Conservation (phyloP, 495 filamentous ascomycete genomes). For the Antarctomyces pellizariae region DNA sequence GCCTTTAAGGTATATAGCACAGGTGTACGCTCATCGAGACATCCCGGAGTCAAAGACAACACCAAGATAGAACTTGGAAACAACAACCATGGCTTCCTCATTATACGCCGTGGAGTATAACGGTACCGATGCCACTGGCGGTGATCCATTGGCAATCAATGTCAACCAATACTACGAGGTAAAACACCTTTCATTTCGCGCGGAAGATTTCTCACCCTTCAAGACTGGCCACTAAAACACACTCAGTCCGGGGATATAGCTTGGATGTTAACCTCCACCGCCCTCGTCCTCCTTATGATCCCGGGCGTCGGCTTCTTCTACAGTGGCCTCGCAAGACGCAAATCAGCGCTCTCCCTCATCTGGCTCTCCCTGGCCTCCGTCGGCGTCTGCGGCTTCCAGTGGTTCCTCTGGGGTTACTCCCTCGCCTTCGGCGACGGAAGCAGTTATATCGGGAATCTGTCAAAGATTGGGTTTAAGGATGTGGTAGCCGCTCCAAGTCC, state of each 20-base stretch:
- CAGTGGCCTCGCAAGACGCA: constrained; percentile 88
- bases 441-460: constrained; percentile 60
- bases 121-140: constrained; percentile 39
- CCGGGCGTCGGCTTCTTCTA: constrained; percentile 98
- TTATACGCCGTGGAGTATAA: constrained; percentile 30
- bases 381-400: constrained; percentile 79
- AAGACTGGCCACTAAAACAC: too few relatives aligned
- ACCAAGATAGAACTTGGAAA: neutral
- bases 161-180: constrained; percentile 72
- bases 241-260: constrained; percentile 83
- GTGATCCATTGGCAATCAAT: constrained; percentile 48
- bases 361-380: constrained; percentile 97
- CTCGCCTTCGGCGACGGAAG: constrained; percentile 72
- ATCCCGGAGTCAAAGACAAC: too few relatives aligned
- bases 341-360: constrained; percentile 85
- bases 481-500: constrained; percentile 65
- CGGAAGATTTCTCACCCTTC: too few relatives aligned
- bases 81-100: constrained; percentile 6
- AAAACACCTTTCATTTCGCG: too few relatives aligned
- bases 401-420: constrained; percentile 99
- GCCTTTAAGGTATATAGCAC: too few relatives aligned
- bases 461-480: constrained; percentile 68
- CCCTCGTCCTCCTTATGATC: constrained; percentile 92
- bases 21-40: too few relatives aligned
- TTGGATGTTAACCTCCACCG: constrained; percentile 73